Conservation (phyloP, 352 stramenopile genomes). For the Sclerospora graminicola region DNA sequence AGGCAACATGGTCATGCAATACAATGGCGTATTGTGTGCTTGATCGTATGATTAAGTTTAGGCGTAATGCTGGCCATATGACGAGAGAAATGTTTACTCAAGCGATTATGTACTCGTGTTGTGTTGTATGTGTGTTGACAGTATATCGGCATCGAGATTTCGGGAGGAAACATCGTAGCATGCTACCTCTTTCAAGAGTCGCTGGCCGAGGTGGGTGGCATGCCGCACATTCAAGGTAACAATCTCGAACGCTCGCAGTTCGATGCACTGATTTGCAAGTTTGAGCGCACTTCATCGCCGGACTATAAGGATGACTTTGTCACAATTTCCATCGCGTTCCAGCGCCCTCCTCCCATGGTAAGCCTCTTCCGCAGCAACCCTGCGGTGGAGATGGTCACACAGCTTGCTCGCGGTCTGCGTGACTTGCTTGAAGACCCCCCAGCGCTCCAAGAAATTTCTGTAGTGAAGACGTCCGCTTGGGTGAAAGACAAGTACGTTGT, state of each 20-base stretch:
- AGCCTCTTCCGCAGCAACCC: conserved; percentile 77
- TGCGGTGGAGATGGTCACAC: conserved; percentile 72
- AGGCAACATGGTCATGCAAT: conserved; percentile 5
- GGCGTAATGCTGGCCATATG: conserved; percentile 6
- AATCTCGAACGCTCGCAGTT: conserved; percentile 79
- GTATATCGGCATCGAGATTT: conserved; percentile 80
- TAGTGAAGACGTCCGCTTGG: conserved; percentile 74
- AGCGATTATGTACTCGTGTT: not conserved
- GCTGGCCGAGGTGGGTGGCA: conserved; percentile 68
- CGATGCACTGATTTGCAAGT: conserved; percentile 79
- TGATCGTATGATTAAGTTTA: conserved; percentile 16
- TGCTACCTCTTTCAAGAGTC: conserved; percentile 84
- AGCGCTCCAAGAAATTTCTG: conserved; percentile 69
- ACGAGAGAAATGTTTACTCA: conserved; percentile 10
- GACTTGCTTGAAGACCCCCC: conserved; percentile 71
- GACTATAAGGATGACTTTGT: conserved; percentile 70
- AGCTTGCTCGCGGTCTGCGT: conserved; percentile 67
- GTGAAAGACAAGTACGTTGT: conserved; percentile 70
- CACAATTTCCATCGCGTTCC: conserved; percentile 78
- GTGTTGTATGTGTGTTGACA: conserved; percentile 12
- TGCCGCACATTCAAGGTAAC: conserved; percentile 68
- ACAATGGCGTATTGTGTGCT: conserved; percentile 1
- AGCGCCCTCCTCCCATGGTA: conserved; percentile 71
- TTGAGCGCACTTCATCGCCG: conserved; percentile 51
- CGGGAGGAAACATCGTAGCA: conserved; percentile 61